A percentile compares a stretch with the other conserved stretches of the same genome.
Conservation (phyloP, 441 rosid genomes). For the Gossypium schwendimanii region DNA sequence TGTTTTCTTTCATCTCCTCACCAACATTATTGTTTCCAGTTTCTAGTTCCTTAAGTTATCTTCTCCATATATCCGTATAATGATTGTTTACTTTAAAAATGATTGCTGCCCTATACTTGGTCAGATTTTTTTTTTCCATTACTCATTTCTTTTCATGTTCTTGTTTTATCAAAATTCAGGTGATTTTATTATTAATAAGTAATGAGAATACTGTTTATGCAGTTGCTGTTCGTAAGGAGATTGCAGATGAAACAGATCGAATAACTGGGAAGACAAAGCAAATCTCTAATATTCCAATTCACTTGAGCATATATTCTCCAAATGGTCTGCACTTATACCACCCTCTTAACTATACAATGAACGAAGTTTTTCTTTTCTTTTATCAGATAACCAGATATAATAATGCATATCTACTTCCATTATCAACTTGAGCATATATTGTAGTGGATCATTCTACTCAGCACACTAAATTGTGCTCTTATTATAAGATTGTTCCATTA, state of each 20-base stretch:
- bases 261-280: conserved; percentile 88
- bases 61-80: neutral
- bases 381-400: too few species aligned
- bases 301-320: conserved; percentile 89
- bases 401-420: too few species aligned
- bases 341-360: conserved; percentile 7
- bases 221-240: conserved; percentile 93
- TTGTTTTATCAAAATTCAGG: neutral
- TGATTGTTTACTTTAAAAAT: neutral
- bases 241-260: conserved; percentile 92
- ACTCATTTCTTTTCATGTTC: neutral
- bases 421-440: too few species aligned
- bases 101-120: neutral
- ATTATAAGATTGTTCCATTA: neutral
- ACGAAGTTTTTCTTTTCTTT: neutral
- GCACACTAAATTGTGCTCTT: neutral
- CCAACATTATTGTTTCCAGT: neutral
- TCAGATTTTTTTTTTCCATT: neutral
- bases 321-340: conserved; percentile 47
- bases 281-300: conserved; percentile 89
- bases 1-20: too few species aligned
- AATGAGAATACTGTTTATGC: conserved; percentile 22
- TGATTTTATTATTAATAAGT: neutral
- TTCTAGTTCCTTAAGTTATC: neutral
- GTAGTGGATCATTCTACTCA: neutral